These are phyloP conservation scores for Exophiala calicioides DNA, from an alignment of 2,329 filamentous ascomycete genomes.

Conservation along the genomic window DNA sequence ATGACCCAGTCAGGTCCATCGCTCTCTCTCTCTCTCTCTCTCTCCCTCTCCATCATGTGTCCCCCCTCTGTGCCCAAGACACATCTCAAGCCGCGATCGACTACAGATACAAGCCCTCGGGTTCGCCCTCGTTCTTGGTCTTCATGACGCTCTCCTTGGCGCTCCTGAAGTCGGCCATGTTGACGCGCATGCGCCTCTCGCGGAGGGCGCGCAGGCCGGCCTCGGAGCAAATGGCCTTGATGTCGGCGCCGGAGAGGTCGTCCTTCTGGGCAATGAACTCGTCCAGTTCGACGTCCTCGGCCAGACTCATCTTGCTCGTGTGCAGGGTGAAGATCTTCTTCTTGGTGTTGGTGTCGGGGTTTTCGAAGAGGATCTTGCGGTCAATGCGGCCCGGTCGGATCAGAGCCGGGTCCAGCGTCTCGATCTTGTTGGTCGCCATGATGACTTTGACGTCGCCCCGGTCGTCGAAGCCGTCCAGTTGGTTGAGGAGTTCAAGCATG, in stretches of 20 bases:
- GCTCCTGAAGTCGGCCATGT: conserved; percentile 96
- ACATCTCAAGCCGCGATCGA: conserved; percentile 15
- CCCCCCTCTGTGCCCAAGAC: too few species aligned
- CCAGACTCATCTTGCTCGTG: conserved; percentile 97
- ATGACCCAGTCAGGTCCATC: too few species aligned
- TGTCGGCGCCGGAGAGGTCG: conserved; percentile 93
- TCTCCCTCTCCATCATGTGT: not conserved
- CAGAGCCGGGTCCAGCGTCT: conserved; percentile 90
- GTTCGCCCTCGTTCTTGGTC: conserved; percentile 98
- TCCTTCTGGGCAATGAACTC: conserved; percentile 99
- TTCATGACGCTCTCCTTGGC: conserved; percentile 93
- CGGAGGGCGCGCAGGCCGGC: conserved; percentile 91
- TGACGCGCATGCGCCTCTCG: conserved; percentile 94
- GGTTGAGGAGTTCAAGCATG: conserved; percentile 97
- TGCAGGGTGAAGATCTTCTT: conserved; percentile 98
- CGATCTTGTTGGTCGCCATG: conserved; percentile 99
- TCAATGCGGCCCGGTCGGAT: conserved; percentile 98
- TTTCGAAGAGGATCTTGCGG: conserved; percentile 86
- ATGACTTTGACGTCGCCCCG: conserved; percentile 98
- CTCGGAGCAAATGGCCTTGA: conserved; percentile 98
- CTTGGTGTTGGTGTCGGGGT: conserved; percentile 81
- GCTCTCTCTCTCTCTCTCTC: not conserved
- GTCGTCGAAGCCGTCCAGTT: conserved; percentile 98
- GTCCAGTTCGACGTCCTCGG: conserved; percentile 94
- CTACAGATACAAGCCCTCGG: conserved; percentile 98